Conservation (phyloP, 176 grass and related monocot species). For the Cocos nucifera region DNA sequence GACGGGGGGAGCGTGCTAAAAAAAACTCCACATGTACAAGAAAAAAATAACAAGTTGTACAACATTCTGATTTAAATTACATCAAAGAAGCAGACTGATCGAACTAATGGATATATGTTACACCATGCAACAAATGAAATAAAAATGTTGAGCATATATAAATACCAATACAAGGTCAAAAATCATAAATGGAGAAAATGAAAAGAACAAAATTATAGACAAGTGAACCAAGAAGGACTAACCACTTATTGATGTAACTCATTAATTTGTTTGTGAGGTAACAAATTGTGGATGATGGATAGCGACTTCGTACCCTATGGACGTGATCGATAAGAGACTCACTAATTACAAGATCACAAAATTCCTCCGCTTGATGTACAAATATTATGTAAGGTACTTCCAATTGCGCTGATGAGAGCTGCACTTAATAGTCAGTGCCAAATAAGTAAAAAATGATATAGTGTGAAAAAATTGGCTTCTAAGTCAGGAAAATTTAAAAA, state of each 20-base stretch:
- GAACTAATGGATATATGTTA: too few species aligned
- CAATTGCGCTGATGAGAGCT: slow-evolving; percentile 28
- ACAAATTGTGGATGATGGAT: slow-evolving; percentile 65
- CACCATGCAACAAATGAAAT: too few species aligned
- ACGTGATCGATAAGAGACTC: slow-evolving; percentile 35
- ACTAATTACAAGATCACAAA: slow-evolving; percentile 50
- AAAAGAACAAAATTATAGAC: neutral
- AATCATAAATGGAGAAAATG: neutral
- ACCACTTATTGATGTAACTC: slow-evolving; percentile 78
- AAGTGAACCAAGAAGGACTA: slow-evolving; percentile 8
- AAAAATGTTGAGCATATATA: too few species aligned
- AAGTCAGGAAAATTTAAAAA: too few species aligned
- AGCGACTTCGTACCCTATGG: slow-evolving; percentile 25
- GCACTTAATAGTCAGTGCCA: slow-evolving; percentile 6
- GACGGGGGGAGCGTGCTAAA: too few species aligned
- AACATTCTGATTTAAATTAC: too few species aligned
- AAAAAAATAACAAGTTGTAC: too few species aligned
- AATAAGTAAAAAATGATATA: too few species aligned
- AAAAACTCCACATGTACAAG: too few species aligned
- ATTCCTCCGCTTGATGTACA: slow-evolving; percentile 78
- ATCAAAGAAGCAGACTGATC: too few species aligned
- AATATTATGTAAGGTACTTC: slow-evolving; percentile 60
- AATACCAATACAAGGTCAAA: too few species aligned
- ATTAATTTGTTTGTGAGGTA: slow-evolving; percentile 64
- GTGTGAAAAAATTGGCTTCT: too few species aligned